Conservation (phyloP, 2,329 filamentous ascomycete genomes). For the Colletotrichum paranaense region DNA sequence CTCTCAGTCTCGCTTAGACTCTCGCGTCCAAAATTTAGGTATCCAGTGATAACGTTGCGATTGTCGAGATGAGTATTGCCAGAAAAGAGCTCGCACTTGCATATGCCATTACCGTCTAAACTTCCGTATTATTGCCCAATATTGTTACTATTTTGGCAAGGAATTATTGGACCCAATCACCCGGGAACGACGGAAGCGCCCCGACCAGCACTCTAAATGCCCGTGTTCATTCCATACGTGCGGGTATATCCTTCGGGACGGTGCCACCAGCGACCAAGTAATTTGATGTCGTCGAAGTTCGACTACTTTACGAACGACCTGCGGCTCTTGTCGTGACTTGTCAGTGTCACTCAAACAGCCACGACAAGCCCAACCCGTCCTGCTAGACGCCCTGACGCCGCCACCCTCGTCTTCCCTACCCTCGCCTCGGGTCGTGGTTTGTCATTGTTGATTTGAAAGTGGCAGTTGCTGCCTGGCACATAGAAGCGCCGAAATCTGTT, state of each 20-base stretch:
- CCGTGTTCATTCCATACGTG: neutral
- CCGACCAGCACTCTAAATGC: constrained; percentile 3
- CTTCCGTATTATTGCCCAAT: neutral
- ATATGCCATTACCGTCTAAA: neutral
- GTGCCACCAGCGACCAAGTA: neutral
- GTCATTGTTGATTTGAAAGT: neutral
- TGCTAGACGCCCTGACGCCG: neutral
- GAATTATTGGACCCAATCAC: neutral
- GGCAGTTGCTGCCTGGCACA: neutral
- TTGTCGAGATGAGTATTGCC: neutral
- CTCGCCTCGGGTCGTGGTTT: neutral
- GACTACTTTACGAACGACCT: neutral
- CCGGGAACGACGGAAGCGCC: neutral
- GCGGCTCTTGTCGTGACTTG: neutral
- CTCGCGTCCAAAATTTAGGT: neutral
- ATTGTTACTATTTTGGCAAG: neutral
- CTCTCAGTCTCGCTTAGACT: neutral
- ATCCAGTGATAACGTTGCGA: neutral
- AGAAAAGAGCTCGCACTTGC: neutral
- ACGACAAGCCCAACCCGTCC: neutral
- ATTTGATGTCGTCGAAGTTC: no score
- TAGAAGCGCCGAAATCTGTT: neutral
- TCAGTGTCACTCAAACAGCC: neutral
- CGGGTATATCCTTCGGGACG: neutral
- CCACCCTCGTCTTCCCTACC: neutral